Conservation (phyloP, 2,329 filamentous ascomycete genomes). For the Pseudogymnoascus sp. region DNA sequence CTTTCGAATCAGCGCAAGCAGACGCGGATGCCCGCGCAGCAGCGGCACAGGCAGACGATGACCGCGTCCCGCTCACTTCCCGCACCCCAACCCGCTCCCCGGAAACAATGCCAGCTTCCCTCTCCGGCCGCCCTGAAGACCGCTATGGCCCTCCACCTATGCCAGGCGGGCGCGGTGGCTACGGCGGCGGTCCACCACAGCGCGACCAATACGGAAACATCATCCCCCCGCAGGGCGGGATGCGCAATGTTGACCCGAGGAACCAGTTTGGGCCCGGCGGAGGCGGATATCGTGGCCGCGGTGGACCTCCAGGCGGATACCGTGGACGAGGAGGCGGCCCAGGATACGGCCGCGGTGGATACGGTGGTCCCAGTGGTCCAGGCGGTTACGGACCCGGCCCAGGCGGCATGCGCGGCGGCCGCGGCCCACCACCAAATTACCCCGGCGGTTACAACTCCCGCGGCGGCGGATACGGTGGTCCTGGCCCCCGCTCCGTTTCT, state of each 20-base stretch:
- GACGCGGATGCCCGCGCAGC: slow-evolving; percentile 48
- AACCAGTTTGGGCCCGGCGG: slow-evolving; percentile 14
- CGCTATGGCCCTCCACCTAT: background rate
- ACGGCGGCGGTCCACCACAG: slow-evolving; percentile 28
- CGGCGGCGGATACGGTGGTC: background rate
- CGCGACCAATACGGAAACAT: slow-evolving; percentile 59
- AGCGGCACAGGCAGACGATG: slow-evolving; percentile 52
- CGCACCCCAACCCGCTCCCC: slow-evolving; percentile 40
- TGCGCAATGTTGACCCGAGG: slow-evolving; percentile 38
- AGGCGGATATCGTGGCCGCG: slow-evolving; percentile 18
- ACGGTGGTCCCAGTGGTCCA: slow-evolving; percentile 36
- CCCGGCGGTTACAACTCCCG: slow-evolving; percentile 20
- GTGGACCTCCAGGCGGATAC: slow-evolving; percentile 21
- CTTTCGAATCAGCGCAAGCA: slow-evolving; percentile 45
- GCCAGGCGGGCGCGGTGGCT: background rate
- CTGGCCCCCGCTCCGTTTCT: background rate
- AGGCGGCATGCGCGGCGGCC: slow-evolving; percentile 25
- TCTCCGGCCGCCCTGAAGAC: background rate
- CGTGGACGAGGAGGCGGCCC: slow-evolving; percentile 36
- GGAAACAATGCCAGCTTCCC: background rate
- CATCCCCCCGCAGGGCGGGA: slow-evolving; percentile 29
- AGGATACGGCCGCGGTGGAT: slow-evolving; percentile 49
- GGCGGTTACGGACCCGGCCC: slow-evolving; percentile 33
- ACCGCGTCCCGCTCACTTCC: slow-evolving; percentile 62
- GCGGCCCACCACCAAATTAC: slow-evolving; percentile 34